Evolutionary conservation across 2,329 filamentous ascomycete genomes (phyloP), one percentile per base, ranked within the genome.

Genomic region (Diaporthe eres): DNA sequence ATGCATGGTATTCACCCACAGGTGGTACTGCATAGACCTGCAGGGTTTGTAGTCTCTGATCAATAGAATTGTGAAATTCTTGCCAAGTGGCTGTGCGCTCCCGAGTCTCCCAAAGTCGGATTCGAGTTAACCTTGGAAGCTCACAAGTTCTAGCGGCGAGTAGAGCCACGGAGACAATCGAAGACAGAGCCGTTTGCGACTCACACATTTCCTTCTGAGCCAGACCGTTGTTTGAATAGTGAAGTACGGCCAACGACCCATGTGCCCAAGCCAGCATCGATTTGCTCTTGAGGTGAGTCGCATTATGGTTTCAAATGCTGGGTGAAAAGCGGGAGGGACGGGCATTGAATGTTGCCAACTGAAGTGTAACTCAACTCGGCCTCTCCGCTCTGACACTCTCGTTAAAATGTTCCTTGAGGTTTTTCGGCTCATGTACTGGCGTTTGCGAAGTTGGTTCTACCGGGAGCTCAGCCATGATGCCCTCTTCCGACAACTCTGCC

Each of bases 401-500:
- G 25, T 22, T n/a, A 7, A 19, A 4, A 15, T 53, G 28, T 10
- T 39, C 22, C 13, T n/a, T 8, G 31, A 39, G 31, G 51, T 31
- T 39, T 37, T 31, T 37, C 6, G 47, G 55, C 25, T 44, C 55
- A 39, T 39, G 9, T 37, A 12, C 19, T 67, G 42, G 25, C 28
- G 4, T 34, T 5, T 34, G 61, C 28, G 55, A 39, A 9, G 34
- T 17, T 19, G 44, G 22, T 5, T 39, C 37, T 39, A 17, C 37
- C 4, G 28, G 42, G 9, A 72, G 31, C 19, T 72, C 42, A 12
- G 55, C 70, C 39, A 51, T 37, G n/a, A 60, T 51, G 31, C 70
- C 51, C 4, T 72, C 55, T 37, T 60, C 70, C 17, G 70, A 34
- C 22, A 60, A 19, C 13, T 72, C 42, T 9, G 70, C 70, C 7